A percentile compares a stretch with the other conserved stretches of the same genome.
Conservation (phyloP, 2,329 filamentous ascomycete genomes). For the Aspergillus pseudotamarii region DNA sequence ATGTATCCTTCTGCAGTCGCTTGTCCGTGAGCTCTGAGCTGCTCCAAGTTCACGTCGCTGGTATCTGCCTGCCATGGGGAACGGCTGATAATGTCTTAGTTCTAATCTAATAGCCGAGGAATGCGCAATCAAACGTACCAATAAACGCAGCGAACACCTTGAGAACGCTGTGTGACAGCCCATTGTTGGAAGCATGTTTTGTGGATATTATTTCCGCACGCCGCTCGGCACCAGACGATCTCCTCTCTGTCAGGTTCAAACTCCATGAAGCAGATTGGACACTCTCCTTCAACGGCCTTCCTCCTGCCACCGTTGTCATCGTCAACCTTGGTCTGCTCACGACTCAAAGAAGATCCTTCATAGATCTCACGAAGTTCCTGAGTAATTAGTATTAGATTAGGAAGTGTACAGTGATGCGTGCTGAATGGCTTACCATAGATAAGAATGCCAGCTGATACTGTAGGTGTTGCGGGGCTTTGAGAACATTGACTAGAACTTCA, state of each 20-base stretch:
- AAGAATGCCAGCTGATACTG: slow-evolving; percentile 64
- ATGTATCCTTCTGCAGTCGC: slow-evolving; percentile 46
- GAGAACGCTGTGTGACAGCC: slow-evolving; percentile 40
- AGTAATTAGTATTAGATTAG: neutral
- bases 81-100: slow-evolving; percentile 35
- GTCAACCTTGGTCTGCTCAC: slow-evolving; percentile 39
- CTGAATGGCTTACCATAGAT: slow-evolving; percentile 42
- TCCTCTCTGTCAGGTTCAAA: slow-evolving; percentile 51
- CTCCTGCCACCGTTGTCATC: slow-evolving; percentile 50
- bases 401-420: neutral
- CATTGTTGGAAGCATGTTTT: slow-evolving; percentile 60
- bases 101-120: neutral
- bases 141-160: slow-evolving; percentile 47
- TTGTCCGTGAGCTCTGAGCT: slow-evolving; percentile 32
- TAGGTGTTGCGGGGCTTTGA: slow-evolving; percentile 59
- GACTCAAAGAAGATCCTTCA: slow-evolving; percentile 54
- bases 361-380: slow-evolving; percentile 61
- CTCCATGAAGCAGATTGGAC: slow-evolving; percentile 64
- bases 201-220: slow-evolving; percentile 67
- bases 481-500: slow-evolving; percentile 58
- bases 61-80: slow-evolving; percentile 43
- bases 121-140: slow-evolving; percentile 36
- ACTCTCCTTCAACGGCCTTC: slow-evolving; percentile 64
- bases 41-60: slow-evolving; percentile 31
- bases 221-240: slow-evolving; percentile 60